phyloP scores from a whole-genome alignment of 768 basidiomycete genomes.

The Pulveroboletus sp. region DNA sequence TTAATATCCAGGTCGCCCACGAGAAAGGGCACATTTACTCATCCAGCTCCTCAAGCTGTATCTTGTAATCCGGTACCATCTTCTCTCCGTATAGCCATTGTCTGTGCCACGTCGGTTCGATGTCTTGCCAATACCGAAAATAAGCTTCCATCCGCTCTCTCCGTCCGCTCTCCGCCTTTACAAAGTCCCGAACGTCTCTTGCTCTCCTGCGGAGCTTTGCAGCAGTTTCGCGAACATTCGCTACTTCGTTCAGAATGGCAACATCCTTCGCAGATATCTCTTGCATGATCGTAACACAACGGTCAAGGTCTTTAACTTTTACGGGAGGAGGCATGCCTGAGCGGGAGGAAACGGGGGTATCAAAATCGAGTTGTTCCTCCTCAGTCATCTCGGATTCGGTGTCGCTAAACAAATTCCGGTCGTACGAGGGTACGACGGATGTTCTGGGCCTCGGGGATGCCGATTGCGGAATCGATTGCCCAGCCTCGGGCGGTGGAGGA shows the following conservation, averaged over 20 bases:
- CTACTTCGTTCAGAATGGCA: slow-evolving; percentile 6
- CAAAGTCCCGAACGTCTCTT: slow-evolving; percentile 20
- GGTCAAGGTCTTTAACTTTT: slow-evolving; percentile 16
- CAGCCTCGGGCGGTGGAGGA: neutral
- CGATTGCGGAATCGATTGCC: neutral
- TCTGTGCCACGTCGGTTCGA: slow-evolving; percentile 19
- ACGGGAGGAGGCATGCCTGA: slow-evolving; percentile 17
- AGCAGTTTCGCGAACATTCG: slow-evolving; percentile 13
- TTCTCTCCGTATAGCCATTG: slow-evolving; percentile 23
- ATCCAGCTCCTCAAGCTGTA: neutral
- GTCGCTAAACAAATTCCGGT: slow-evolving; percentile 12
- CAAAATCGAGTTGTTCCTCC: slow-evolving; percentile 14
- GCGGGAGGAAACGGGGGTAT: slow-evolving; percentile 23
- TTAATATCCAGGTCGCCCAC: neutral
- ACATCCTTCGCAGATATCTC: slow-evolving; percentile 19
- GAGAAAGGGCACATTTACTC: neutral
- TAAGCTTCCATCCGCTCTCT: slow-evolving; percentile 26
- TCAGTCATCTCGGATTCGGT: slow-evolving; percentile 25
- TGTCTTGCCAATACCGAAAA: slow-evolving; percentile 27
- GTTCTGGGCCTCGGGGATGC: neutral
- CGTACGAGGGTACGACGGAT: neutral
- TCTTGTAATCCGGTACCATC: neutral
- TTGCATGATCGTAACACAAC: slow-evolving; percentile 25
- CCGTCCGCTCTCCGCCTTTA: slow-evolving; percentile 21
- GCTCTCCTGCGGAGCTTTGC: slow-evolving; percentile 17